These are phyloP conservation scores for Vanderwaltozyma yarrowii DNA, from an alignment of 805 yeast species.

Conservation along the genomic window DNA sequence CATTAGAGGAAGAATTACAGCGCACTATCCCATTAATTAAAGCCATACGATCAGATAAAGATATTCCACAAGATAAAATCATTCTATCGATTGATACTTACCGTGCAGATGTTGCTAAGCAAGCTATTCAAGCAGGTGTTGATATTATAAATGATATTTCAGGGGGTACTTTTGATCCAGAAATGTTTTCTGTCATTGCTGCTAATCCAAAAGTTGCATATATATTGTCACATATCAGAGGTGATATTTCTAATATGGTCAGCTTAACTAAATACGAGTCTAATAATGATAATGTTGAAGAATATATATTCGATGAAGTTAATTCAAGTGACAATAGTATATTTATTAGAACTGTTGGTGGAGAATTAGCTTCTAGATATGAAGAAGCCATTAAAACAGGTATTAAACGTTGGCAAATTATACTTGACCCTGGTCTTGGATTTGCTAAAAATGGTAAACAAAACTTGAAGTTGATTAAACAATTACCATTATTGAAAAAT, in stretches of 20 bases:
- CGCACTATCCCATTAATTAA: constrained; percentile 64
- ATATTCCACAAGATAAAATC: constrained; percentile 31
- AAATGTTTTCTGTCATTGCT: constrained; percentile 62
- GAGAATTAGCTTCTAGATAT: constrained; percentile 54
- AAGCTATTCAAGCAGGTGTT: constrained; percentile 65
- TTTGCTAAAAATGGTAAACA: constrained; percentile 79
- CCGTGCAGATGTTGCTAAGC: constrained; percentile 62
- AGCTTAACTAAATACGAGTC: constrained; percentile 43
- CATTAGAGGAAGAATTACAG: constrained; percentile 52
- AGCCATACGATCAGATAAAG: constrained; percentile 40
- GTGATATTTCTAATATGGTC: constrained; percentile 67
- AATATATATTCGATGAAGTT: constrained; percentile 11
- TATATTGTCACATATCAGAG: constrained; percentile 76
- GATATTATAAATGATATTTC: constrained; percentile 88
- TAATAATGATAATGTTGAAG: constrained; percentile 20
- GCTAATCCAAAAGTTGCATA: constrained; percentile 58
- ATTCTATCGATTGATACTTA: constrained; percentile 84
- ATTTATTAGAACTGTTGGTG: constrained; percentile 46
- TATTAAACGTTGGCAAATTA: constrained; percentile 79
- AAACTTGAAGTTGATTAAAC: constrained; percentile 54
- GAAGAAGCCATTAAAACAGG: constrained; percentile 50
- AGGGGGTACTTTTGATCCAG: constrained; percentile 61
- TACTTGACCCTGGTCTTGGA: constrained; percentile 92
- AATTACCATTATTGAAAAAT: constrained; percentile 36
- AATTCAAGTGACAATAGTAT: constrained; percentile 19